A percentile compares a stretch with the other conserved stretches of the same genome.
Conservation (phyloP, 2,329 filamentous ascomycete species). For the Fusarium liriodendri region DNA sequence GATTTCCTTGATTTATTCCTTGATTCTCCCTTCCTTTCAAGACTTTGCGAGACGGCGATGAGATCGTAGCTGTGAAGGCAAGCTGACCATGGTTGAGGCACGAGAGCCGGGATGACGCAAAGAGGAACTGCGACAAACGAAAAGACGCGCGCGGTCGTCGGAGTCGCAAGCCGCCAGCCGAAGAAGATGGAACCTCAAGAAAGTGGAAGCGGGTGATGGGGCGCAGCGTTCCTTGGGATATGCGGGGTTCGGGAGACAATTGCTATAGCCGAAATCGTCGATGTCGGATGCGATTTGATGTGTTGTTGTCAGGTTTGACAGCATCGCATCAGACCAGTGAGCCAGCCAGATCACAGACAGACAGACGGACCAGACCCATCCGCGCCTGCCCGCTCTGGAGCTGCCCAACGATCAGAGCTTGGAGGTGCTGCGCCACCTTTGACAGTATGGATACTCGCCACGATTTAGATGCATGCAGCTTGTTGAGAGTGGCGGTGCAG, state of each 20-base stretch:
- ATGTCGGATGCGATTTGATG: slow-evolving; percentile 28
- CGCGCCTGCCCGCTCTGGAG: slow-evolving; percentile 33
- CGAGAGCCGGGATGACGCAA: slow-evolving; percentile 39
- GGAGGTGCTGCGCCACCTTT: slow-evolving; percentile 24
- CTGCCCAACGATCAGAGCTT: slow-evolving; percentile 21
- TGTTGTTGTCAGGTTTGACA: slow-evolving; percentile 38
- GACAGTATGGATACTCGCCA: slow-evolving; percentile 9
- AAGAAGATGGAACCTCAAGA: slow-evolving; percentile 6
- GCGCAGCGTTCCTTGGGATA: slow-evolving; percentile 23
- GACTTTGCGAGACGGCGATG: slow-evolving; percentile 48
- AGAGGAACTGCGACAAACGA: slow-evolving; percentile 39
- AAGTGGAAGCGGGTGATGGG: not conserved
- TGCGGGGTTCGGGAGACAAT: slow-evolving; percentile 31
- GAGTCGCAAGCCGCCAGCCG: slow-evolving; percentile 25
- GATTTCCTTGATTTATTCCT: slow-evolving; percentile 10
- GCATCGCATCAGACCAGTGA: slow-evolving; percentile 36
- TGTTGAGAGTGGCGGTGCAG: slow-evolving; percentile 35
- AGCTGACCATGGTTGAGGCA: slow-evolving; percentile 48
- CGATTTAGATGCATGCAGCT: not conserved
- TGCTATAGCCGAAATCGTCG: slow-evolving; percentile 12
- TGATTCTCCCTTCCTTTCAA: slow-evolving; percentile 37
- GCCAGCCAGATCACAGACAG: slow-evolving; percentile 31
- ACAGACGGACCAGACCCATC: slow-evolving; percentile 26
- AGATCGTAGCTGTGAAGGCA: slow-evolving; percentile 44
- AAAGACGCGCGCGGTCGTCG: slow-evolving; percentile 43